Evolutionary conservation across 768 basidiomycete species (phyloP), one percentile per base, ranked within the genome.

Genomic region (Boletus fagicola): DNA sequence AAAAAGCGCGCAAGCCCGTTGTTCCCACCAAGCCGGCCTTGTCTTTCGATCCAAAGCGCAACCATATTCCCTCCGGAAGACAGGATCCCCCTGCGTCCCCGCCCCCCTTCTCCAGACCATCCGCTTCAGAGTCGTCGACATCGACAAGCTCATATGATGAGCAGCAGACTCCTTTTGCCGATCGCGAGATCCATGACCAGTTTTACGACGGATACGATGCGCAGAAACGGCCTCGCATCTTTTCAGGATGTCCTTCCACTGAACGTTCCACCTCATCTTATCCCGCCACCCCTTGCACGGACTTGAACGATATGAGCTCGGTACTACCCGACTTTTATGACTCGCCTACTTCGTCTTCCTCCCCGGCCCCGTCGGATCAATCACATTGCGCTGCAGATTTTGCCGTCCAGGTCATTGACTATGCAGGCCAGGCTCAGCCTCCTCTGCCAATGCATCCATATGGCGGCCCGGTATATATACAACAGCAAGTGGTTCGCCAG

Each of bases 291-390:
- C 45, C 68, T 5, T 60, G 38, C 52, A 45, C 58, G 39, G 66
- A 68, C 28, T 43, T 44, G 50, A 55, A 48, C 35, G 61, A 65
- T 33, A 51, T 52, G 52, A 30, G 26, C 33, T 51, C 66, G n/a
- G 54, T 30, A 18, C 45, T 56, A 36, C 28, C 28, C 9, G 69
- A 70, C 3, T 30, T 54, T 26, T 43, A 59, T 57, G 66, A 68
- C 58, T 70, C 68, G 22, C 59, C 66, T 3, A 57, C 64, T 13
- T 64, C 68, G 20, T 66, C 68, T 26, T 63, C 68, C 31, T 70
- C 65, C 18, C 61, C 69, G 13, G 59, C 47, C 24, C 53, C 39
- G 11, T 59, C 70, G 57, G 70, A 70, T 51, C 70, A 68, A 26
- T 61, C 70, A 3, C 56, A 64, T 30, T 49, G 52, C 45, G 28